These are phyloP conservation scores for Grosmannia serpens DNA, from an alignment of 2,329 filamentous ascomycete species.

Conservation along the genomic window DNA sequence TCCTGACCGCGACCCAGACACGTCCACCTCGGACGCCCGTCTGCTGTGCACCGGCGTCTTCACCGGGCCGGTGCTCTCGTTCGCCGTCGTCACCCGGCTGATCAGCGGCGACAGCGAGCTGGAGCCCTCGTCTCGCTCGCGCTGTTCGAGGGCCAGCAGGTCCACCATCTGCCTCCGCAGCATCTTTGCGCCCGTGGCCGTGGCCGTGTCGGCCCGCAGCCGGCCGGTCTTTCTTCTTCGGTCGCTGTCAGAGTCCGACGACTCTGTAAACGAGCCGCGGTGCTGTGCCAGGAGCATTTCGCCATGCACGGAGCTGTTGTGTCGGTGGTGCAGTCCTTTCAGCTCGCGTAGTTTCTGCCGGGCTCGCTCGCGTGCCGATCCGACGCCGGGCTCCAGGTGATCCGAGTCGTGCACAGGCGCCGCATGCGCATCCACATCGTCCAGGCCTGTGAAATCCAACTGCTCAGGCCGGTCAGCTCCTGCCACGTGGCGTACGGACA, in stretches of 20 bases:
- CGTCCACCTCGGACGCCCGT: neutral
- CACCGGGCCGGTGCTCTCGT: slow-evolving; percentile 5
- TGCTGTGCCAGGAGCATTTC: slow-evolving; percentile 24
- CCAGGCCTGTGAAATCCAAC: neutral
- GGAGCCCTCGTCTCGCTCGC: slow-evolving; percentile 22
- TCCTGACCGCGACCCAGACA: neutral
- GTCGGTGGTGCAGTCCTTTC: slow-evolving; percentile 42
- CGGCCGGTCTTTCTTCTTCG: neutral
- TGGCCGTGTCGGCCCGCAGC: slow-evolving; percentile 30
- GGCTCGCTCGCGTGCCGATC: slow-evolving; percentile 46
- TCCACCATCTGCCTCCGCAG: slow-evolving; percentile 52
- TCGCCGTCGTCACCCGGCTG: too few species aligned
- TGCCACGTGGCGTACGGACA: neutral
- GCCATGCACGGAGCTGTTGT: slow-evolving; percentile 34
- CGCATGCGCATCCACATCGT: neutral
- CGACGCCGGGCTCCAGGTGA: slow-evolving; percentile 7
- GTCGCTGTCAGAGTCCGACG: slow-evolving; percentile 51
- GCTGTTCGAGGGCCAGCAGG: slow-evolving; percentile 43
- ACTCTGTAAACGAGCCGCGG: slow-evolving; percentile 45
- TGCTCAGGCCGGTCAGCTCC: neutral
- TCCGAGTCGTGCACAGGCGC: neutral
- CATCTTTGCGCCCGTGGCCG: slow-evolving; percentile 38
- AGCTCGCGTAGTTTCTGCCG: slow-evolving; percentile 49
- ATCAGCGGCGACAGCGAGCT: too few species aligned
- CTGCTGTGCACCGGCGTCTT: neutral